Conservation (phyloP, 306 rosid species). For the Begonia masoniana region DNA sequence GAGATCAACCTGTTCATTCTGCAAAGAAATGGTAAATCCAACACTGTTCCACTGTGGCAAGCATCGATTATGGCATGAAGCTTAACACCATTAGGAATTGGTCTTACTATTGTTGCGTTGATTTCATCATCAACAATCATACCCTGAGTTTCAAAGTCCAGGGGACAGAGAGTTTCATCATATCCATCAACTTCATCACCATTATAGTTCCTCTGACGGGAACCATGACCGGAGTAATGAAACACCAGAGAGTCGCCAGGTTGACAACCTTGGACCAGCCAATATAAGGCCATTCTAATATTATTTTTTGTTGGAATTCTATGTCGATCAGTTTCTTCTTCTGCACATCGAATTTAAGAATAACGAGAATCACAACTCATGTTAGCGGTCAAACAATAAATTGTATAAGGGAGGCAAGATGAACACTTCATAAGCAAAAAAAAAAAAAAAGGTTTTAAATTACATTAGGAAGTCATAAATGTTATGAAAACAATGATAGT, state of each 20-base stretch:
- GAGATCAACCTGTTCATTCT: constrained; percentile 75
- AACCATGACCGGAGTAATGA: constrained; percentile 99
- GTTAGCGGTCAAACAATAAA: too few species aligned
- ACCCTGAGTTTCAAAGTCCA: constrained; percentile 97
- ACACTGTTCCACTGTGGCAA: constrained; percentile 92
- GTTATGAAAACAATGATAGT: too few species aligned
- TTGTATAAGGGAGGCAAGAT: too few species aligned
- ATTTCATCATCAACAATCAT: constrained; percentile 98
- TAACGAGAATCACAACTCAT: too few species aligned
- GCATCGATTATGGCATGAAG: constrained; percentile 94
- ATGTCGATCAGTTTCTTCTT: constrained; percentile 82
- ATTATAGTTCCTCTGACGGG: constrained; percentile 69
- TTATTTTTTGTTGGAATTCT: constrained; percentile 65
- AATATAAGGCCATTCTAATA: constrained; percentile 92
- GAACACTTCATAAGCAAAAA: too few species aligned
- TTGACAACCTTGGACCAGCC: constrained; percentile 94
- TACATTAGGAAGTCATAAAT: too few species aligned
- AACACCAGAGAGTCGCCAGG: constrained; percentile 92
- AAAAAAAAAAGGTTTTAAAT: too few species aligned
- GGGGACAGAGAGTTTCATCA: constrained; percentile 92
- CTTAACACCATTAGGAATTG: constrained; percentile 77
- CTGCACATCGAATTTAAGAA: constrained; percentile 38
- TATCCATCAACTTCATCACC: constrained; percentile 95
- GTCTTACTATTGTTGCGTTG: constrained; percentile 60
- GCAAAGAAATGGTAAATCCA: constrained; percentile 96